Evolutionary conservation across 179 eudicot species (phyloP).

Genomic region (Vitellaria paradoxa): DNA sequence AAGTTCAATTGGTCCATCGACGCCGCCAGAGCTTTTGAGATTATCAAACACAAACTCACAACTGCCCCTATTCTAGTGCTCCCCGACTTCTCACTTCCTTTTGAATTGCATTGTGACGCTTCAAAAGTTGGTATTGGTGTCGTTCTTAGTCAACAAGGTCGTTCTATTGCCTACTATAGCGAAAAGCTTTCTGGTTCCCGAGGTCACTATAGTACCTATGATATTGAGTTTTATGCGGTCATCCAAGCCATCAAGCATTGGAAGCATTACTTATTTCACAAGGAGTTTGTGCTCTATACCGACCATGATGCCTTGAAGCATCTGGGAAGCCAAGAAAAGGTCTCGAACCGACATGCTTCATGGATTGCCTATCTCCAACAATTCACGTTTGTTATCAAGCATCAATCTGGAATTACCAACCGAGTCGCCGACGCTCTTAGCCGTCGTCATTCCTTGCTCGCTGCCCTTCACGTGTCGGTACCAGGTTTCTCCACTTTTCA

Average conservation of each 20-base stretch:
- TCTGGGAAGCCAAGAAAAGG: background rate
- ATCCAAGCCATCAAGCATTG: background rate
- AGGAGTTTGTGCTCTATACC: background rate
- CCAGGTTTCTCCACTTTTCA: background rate
- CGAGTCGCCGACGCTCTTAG: background rate
- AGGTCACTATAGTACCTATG: background rate
- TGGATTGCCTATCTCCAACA: background rate
- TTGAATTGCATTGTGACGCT: constrained; percentile 4
- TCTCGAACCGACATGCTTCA: background rate
- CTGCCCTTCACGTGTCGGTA: background rate
- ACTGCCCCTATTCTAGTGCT: background rate
- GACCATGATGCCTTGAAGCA: constrained; percentile 2
- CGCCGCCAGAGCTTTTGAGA: background rate
- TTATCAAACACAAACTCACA: background rate
- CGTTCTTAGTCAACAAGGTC: background rate
- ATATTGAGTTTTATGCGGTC: constrained; percentile 9
- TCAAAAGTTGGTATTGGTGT: constrained; percentile 1
- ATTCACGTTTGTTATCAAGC: background rate
- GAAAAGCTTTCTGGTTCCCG: background rate
- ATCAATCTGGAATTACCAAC: background rate
- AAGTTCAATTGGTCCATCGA: background rate
- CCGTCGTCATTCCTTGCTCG: background rate
- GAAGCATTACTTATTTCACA: too few species aligned
- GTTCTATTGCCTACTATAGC: background rate
- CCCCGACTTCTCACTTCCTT: background rate